Percentiles rank a stretch among this genome's conserved stretches.
Conservation (phyloP, 2,329 filamentous ascomycete species). For the Hymenoscyphus linearis region DNA sequence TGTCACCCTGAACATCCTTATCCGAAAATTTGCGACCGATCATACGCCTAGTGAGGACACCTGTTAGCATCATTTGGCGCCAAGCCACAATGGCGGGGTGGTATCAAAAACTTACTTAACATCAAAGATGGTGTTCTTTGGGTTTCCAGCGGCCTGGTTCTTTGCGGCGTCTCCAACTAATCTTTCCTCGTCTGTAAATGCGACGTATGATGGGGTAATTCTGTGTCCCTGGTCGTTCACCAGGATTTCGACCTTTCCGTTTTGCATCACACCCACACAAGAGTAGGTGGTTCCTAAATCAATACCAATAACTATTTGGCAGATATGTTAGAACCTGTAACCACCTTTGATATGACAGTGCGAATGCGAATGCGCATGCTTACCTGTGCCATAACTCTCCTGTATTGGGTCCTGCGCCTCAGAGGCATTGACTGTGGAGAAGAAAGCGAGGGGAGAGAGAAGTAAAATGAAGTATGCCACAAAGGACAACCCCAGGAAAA, state of each 20-base stretch:
- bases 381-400: slow-evolving; percentile 72
- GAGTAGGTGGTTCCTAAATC: slow-evolving; percentile 87
- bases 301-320: slow-evolving; percentile 73
- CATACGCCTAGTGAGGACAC: slow-evolving; percentile 54
- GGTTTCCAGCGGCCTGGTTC: slow-evolving; percentile 86
- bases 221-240: slow-evolving; percentile 96
- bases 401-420: slow-evolving; percentile 60
- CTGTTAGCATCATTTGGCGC: slow-evolving; percentile 32
- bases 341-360: not conserved
- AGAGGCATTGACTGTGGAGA: slow-evolving; percentile 66
- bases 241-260: slow-evolving; percentile 91
- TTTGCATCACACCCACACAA: slow-evolving; percentile 93
- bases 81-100: not conserved
- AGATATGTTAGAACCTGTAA: slow-evolving; percentile 14
- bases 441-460: slow-evolving; percentile 80
- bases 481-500: slow-evolving; percentile 78
- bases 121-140: slow-evolving; percentile 70
- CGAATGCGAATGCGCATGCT: slow-evolving; percentile 8
- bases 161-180: slow-evolving; percentile 96
- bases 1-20: slow-evolving; percentile 83
- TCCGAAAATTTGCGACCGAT: slow-evolving; percentile 80
- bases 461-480: slow-evolving; percentile 89
- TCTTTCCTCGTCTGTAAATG: slow-evolving; percentile 94
- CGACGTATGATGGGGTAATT: slow-evolving; percentile 92
- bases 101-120: slow-evolving; percentile 63